These are phyloP conservation scores for Dictyostelium capitatum DNA, from an alignment of 78 protist species.

Conservation along the genomic window DNA sequence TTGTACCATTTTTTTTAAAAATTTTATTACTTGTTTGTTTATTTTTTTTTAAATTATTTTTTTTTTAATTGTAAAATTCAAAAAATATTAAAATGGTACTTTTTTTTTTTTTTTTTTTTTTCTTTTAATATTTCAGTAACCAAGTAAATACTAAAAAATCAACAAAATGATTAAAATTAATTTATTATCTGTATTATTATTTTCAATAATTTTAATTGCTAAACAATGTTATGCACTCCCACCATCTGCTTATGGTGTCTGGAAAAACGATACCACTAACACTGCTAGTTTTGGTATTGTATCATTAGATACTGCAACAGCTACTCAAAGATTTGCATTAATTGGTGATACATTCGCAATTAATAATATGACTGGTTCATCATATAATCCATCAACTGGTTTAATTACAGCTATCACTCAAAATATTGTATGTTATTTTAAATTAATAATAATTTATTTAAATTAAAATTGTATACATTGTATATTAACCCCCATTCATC, in stretches of 20 bases:
- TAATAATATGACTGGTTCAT: neutral
- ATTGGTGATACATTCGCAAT: neutral
- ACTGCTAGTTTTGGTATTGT: neutral
- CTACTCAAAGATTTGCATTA: neutral
- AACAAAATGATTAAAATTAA: too few relatives aligned
- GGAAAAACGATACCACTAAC: neutral
- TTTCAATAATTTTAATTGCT: too few relatives aligned
- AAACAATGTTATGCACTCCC: neutral
- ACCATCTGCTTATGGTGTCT: neutral
- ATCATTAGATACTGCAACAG: neutral
- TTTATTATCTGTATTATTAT: too few relatives aligned
- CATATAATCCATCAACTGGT: neutral
- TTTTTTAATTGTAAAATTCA: too few relatives aligned
- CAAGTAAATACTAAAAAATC: too few relatives aligned
- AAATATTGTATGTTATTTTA: neutral
- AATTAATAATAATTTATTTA: neutral
- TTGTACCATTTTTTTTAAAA: too few relatives aligned
- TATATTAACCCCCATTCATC: neutral
- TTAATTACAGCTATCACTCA: neutral
- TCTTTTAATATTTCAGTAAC: too few relatives aligned
- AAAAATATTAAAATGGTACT: too few relatives aligned
- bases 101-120: too few relatives aligned
- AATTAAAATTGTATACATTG: neutral
- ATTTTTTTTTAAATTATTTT: too few relatives aligned
- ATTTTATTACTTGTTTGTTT: too few relatives aligned